Percentiles rank a stretch among this genome's conserved stretches.
These are phyloP conservation scores for Zygotorulaspora mrakii DNA, from an alignment of 1,139 yeast genomes.

Conservation along the genomic window DNA sequence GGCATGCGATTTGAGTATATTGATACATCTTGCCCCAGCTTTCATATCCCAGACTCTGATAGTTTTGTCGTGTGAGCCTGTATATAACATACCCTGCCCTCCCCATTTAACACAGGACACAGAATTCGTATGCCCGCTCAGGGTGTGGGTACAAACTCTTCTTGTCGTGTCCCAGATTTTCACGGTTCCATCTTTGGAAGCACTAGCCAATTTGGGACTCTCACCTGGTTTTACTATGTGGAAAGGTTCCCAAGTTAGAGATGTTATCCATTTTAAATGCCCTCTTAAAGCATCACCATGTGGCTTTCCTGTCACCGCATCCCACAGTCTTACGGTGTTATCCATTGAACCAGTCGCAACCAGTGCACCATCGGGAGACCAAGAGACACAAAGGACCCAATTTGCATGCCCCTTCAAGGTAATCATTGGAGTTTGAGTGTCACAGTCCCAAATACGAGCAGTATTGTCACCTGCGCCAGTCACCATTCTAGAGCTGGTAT, in stretches of 20 bases:
- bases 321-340: constrained; percentile 84
- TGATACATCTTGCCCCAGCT: constrained; percentile 66
- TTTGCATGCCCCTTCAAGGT: constrained; percentile 82
- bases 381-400: constrained; percentile 92
- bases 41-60: constrained; percentile 89
- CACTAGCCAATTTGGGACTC: constrained; percentile 73
- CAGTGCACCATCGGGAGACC: constrained; percentile 88
- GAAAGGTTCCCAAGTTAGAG: constrained; percentile 91
- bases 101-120: constrained; percentile 98
- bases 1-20: constrained; percentile 81
- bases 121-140: constrained; percentile 85
- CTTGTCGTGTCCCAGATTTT: constrained; percentile 87
- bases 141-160: constrained; percentile 61
- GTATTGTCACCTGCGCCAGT: constrained; percentile 97
- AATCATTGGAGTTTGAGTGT: constrained; percentile 84
- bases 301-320: constrained; percentile 66
- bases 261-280: constrained; percentile 85
- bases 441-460: constrained; percentile 97
- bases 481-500: constrained; percentile 79
- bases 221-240: constrained; percentile 68
- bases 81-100: constrained; percentile 78
- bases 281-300: constrained; percentile 74
- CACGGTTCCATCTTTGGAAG: constrained; percentile 88
- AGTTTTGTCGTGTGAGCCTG: constrained; percentile 94
- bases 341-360: constrained; percentile 98